A percentile compares a stretch with the other conserved stretches of the same genome.
These are phyloP conservation scores for Pinus taeda DNA, from an alignment of 75 land plant species.

Conservation along the genomic window DNA sequence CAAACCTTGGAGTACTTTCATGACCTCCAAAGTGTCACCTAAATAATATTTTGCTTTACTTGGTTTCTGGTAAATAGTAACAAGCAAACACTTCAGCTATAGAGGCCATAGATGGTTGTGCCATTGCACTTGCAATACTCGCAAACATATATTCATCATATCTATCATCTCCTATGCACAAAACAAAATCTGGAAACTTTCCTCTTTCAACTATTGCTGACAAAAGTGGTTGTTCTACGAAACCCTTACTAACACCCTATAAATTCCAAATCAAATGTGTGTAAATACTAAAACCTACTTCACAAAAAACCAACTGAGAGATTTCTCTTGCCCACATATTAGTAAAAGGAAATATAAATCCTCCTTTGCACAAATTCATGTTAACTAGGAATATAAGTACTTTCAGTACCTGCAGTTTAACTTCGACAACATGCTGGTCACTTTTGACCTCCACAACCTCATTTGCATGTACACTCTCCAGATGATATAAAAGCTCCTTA, in stretches of 20 bases:
- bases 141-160: slow-evolving; percentile 90
- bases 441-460: slow-evolving; percentile 55
- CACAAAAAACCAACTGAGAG: no score
- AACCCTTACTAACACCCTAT: slow-evolving; percentile 82
- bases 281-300: no score
- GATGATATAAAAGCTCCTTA: slow-evolving; percentile 65
- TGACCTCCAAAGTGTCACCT: slow-evolving; percentile 67
- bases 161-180: slow-evolving; percentile 86
- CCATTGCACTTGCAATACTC: slow-evolving; percentile 39
- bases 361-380: not conserved
- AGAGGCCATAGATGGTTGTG: slow-evolving; percentile 19
- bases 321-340: no score
- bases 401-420: slow-evolving; percentile 55
- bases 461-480: slow-evolving; percentile 77
- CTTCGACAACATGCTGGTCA: slow-evolving; percentile 58
- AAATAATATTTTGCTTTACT: slow-evolving; percentile 69
- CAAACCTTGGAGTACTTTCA: slow-evolving; percentile 49
- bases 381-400: no score
- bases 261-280: not conserved
- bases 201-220: slow-evolving; percentile 35
- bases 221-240: slow-evolving; percentile 58
- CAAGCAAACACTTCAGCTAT: slow-evolving; percentile 55
- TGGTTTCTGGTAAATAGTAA: slow-evolving; percentile 60
- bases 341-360: no score
- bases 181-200: slow-evolving; percentile 63